Base-by-base conservation (phyloP, 2,329 filamentous ascomycete species). In the Coniochaeta sp. region DNA sequence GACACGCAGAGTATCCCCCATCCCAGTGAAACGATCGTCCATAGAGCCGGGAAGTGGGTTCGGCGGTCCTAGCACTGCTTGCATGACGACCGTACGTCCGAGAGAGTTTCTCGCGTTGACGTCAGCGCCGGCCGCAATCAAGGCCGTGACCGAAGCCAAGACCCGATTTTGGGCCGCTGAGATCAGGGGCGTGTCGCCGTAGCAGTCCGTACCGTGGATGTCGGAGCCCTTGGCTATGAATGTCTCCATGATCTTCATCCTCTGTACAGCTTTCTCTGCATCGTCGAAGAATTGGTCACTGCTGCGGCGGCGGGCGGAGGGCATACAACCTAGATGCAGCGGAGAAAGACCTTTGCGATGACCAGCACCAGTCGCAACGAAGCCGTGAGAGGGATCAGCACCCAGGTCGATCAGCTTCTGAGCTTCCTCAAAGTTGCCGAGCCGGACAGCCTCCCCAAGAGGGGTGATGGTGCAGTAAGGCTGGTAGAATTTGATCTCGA, bases 391-490 rank as follows among this genome's bases (percentile, higher is more conserved):
- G 14, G 61, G 58, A 56, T 68, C 64, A 9, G 65, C 67, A 52
- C 66, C 67, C 7, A 68, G 61, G 6, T 63, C 65, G 19, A 68
- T 59, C 40, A 69, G 47, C n/a, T 59, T 55, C 52, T 66, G 62
- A 28, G 64, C 67, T 0, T 56, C 62, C 1, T 59, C 63, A 28
- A 65, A 69, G 40, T 65, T 34, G 22, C 67, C 67, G 7, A 68
- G 56, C 1, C 66, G 66, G 42, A 66, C 66, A 4, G 66, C 64
- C 38, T 69, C 67, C 10, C 67, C 67, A 10, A 69, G 61, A 12
- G 67, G 66, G 1, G 67, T 68, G 59, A 69, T 68, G 57, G 65
- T 63, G 3, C 65, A 64, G 59, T 69, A 69, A 17, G 67, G 67
- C 24, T 68, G 65, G 59, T 65, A 68, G 56, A 69, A 63, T 19